Conservation (phyloP, 805 yeast species). For the Nakazawaea anatomiae region DNA sequence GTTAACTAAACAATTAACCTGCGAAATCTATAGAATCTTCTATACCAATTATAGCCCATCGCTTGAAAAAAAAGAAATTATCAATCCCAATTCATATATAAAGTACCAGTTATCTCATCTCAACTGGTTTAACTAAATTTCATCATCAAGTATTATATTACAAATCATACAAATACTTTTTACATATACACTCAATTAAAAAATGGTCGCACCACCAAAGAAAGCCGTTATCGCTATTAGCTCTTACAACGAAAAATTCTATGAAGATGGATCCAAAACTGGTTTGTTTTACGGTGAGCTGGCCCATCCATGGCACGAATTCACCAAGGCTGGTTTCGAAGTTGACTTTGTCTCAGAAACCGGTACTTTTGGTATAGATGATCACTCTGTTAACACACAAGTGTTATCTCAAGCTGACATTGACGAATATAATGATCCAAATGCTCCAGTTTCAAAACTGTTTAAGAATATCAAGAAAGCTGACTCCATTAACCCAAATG, state of each 20-base stretch:
- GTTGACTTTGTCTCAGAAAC: conserved; percentile 55
- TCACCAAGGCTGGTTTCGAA: conserved; percentile 41
- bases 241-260: conserved; percentile 38
- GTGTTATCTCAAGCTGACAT: conserved; percentile 41
- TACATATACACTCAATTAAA: background rate
- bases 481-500: conserved; percentile 39
- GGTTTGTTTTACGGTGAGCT: conserved; percentile 59
- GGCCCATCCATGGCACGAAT: conserved; percentile 48
- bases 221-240: conserved; percentile 40
- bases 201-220: conserved; percentile 10
- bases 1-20: too few species aligned
- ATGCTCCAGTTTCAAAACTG: conserved; percentile 32
- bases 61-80: background rate
- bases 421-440: conserved; percentile 22
- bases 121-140: background rate
- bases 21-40: too few species aligned
- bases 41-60: background rate
- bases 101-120: background rate
- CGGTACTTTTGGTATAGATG: conserved; percentile 54
- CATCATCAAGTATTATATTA: background rate
- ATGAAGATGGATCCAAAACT: conserved; percentile 53
- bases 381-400: conserved; percentile 38
- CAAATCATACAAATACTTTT: background rate
- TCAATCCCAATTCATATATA: background rate
- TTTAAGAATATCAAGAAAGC: conserved; percentile 39